phyloP scores from a whole-genome alignment of 1,284 basidiomycete genomes.

The Austropuccinia psidii region DNA sequence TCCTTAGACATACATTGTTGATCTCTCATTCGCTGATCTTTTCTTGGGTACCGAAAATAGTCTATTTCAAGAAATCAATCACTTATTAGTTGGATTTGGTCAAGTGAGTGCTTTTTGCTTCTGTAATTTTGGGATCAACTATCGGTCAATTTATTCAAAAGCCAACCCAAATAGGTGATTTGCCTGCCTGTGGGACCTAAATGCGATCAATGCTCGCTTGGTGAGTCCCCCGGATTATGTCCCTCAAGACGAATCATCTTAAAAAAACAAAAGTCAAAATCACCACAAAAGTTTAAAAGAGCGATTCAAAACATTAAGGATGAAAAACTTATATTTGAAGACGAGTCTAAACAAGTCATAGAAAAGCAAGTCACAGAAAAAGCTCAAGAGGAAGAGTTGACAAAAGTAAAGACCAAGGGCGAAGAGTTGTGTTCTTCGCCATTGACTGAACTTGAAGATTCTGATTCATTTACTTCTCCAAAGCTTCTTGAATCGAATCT shows the following conservation, averaged over 20 bases:
- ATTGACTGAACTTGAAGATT: slow-evolving; percentile 2
- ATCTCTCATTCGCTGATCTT: too few relatives aligned
- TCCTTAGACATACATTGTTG: too few relatives aligned
- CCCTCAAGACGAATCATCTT: slow-evolving; percentile 42
- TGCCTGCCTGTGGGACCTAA: slow-evolving; percentile 74
- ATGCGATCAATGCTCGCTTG: slow-evolving; percentile 64
- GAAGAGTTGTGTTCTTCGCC: background rate
- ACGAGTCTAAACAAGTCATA: background rate
- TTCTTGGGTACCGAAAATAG: too few relatives aligned
- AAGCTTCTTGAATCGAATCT: too few relatives aligned
- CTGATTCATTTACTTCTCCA: background rate
- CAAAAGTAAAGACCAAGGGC: background rate
- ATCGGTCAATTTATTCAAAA: too few relatives aligned
- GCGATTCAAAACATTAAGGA: background rate
- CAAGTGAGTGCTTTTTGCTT: slow-evolving; percentile 55
- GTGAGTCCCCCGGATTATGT: slow-evolving; percentile 47
- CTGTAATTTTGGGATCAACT: background rate
- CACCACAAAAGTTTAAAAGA: background rate
- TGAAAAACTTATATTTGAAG: background rate
- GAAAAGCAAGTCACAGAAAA: background rate
- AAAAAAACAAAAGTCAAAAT: background rate
- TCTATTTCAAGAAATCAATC: slow-evolving; percentile 73
- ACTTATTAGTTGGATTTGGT: slow-evolving; percentile 82
- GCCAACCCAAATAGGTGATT: slow-evolving; percentile 63
- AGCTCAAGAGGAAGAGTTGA: background rate